Evolutionary conservation across 176 grass and related monocot species (phyloP).

Genomic region (Carex cristatella): DNA sequence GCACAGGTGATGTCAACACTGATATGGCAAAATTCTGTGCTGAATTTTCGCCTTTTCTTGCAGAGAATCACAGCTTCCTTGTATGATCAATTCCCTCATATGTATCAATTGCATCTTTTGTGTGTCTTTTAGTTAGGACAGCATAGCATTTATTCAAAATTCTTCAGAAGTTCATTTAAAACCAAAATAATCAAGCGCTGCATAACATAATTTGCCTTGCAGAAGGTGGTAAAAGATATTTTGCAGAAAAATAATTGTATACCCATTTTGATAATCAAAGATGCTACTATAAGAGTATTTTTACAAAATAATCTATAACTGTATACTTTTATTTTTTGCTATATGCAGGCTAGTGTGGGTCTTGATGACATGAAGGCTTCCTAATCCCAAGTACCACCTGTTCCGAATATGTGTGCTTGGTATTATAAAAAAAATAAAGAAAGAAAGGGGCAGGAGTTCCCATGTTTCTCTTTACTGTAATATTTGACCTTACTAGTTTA

Average conservation of each 20-base stretch:
- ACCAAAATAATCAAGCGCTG: neutral
- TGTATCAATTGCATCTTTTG: neutral
- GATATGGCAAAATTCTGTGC: conserved; percentile 93
- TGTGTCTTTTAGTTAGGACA: too few species aligned
- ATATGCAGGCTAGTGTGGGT: conserved; percentile 73
- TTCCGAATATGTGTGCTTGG: neutral
- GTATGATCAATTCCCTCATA: conserved; percentile 24
- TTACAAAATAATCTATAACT: too few species aligned
- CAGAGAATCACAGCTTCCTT: conserved; percentile 78
- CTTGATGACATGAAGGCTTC: conserved; percentile 90
- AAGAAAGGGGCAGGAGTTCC: neutral
- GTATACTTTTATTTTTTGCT: neutral
- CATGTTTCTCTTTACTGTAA: neutral
- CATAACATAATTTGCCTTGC: neutral
- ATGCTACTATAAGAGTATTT: neutral
- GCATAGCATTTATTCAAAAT: neutral
- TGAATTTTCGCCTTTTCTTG: conserved; percentile 68
- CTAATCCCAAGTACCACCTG: conserved; percentile 23
- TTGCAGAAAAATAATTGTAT: neutral
- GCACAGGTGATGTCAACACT: conserved; percentile 71
- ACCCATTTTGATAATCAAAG: neutral
- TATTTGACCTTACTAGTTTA: neutral
- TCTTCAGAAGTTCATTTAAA: neutral
- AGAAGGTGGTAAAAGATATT: neutral
- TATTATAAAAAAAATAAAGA: neutral